These are phyloP conservation scores for Pichia rugopelliculosa DNA, from an alignment of 805 yeast species.

Conservation along the genomic window DNA sequence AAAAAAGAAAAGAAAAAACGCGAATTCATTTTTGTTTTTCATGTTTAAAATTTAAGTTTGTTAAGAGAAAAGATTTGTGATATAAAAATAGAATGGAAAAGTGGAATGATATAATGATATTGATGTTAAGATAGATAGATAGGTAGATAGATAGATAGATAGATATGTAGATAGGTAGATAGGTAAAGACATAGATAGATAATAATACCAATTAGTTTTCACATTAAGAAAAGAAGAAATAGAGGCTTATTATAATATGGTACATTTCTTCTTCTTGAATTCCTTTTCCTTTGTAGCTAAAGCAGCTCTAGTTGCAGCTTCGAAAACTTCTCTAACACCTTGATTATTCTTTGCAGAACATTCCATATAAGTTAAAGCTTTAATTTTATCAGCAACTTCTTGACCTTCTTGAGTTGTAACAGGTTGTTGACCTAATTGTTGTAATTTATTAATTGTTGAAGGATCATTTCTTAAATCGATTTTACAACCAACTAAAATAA, in stretches of 20 bases:
- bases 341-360: slow-evolving; percentile 89
- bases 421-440: slow-evolving; percentile 71
- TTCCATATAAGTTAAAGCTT: slow-evolving; percentile 80
- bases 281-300: slow-evolving; percentile 55
- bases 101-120: neutral
- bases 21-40: neutral
- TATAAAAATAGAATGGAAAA: neutral
- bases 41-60: too few species aligned
- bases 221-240: neutral
- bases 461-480: slow-evolving; percentile 81
- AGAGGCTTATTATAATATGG: slow-evolving; percentile 49
- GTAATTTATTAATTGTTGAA: slow-evolving; percentile 64
- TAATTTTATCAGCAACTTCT: slow-evolving; percentile 81
- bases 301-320: slow-evolving; percentile 88
- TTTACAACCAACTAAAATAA: slow-evolving; percentile 88
- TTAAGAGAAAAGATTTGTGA: too few species aligned
- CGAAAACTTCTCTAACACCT: slow-evolving; percentile 90
- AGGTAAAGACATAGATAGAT: too few species aligned
- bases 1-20: neutral
- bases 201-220: too few species aligned
- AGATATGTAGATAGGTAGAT: neutral
- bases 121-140: neutral
- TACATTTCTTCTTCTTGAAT: slow-evolving; percentile 61
- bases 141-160: neutral
- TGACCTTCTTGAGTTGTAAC: slow-evolving; percentile 79